Percentiles rank a stretch among this genome's conserved stretches.
phyloP scores from a whole-genome alignment of 208 protist genomes.

The Leishmania martiniquensis region DNA sequence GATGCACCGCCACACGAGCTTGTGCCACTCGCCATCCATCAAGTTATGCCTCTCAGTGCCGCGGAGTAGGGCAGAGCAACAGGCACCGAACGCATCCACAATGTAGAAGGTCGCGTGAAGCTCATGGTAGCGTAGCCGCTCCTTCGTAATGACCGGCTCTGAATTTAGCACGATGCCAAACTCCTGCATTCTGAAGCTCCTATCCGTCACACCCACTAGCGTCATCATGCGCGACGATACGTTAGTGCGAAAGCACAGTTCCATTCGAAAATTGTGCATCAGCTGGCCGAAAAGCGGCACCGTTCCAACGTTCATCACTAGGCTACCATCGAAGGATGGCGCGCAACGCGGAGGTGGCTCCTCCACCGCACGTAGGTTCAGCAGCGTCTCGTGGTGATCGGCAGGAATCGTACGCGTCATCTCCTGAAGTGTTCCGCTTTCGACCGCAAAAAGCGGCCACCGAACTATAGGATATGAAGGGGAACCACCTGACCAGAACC shows the following conservation, averaged over 20 bases:
- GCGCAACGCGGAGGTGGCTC: slow-evolving; percentile 55
- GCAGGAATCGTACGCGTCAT: slow-evolving; percentile 69
- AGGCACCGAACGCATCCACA: slow-evolving; percentile 80
- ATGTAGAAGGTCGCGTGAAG: slow-evolving; percentile 86
- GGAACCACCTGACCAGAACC: slow-evolving; percentile 67
- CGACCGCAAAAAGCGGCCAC: slow-evolving; percentile 76
- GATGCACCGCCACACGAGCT: slow-evolving; percentile 83
- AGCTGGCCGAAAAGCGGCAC: slow-evolving; percentile 78
- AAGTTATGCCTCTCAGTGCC: slow-evolving; percentile 82
- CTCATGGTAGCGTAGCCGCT: slow-evolving; percentile 85
- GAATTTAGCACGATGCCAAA: slow-evolving; percentile 88
- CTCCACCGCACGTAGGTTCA: slow-evolving; percentile 50
- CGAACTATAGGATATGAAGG: slow-evolving; percentile 51
- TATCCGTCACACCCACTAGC: slow-evolving; percentile 82
- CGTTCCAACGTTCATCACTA: slow-evolving; percentile 81
- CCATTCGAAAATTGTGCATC: slow-evolving; percentile 88
- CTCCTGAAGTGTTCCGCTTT: slow-evolving; percentile 60
- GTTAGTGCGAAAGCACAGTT: slow-evolving; percentile 85
- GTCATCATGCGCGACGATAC: slow-evolving; percentile 77
- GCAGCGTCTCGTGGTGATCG: slow-evolving; percentile 81
- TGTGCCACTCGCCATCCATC: slow-evolving; percentile 91
- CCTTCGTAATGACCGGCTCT: slow-evolving; percentile 78
- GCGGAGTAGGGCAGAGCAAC: slow-evolving; percentile 81
- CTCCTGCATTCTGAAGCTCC: slow-evolving; percentile 87
- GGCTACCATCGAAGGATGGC: slow-evolving; percentile 78